A percentile compares a stretch with the other conserved stretches of the same genome.
Conservation (phyloP, 2,329 filamentous ascomycete genomes). For the Paraphoma sp. region DNA sequence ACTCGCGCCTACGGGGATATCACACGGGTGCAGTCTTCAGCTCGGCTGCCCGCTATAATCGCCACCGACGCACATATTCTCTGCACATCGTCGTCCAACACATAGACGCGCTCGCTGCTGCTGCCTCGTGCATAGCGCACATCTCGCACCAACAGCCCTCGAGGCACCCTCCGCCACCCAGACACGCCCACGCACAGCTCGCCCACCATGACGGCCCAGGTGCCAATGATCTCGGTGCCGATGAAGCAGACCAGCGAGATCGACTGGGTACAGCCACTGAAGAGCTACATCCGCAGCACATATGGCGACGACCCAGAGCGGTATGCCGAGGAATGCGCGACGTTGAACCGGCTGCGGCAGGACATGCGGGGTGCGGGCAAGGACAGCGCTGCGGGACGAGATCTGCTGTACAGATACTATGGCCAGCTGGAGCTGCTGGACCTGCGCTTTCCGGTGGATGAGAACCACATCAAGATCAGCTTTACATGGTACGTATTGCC, state of each 20-base stretch:
- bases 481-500: slow-evolving; percentile 81
- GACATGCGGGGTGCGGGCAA: slow-evolving; percentile 98
- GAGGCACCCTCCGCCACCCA: not conserved
- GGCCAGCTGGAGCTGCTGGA: slow-evolving; percentile 95
- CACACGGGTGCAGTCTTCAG: not conserved
- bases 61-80: not conserved
- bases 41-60: not conserved
- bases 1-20: not conserved
- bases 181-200: not conserved
- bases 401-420: slow-evolving; percentile 96
- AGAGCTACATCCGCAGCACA: slow-evolving; percentile 88
- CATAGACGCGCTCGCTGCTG: not conserved
- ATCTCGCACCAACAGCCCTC: not conserved
- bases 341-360: slow-evolving; percentile 92
- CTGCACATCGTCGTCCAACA: too few relatives aligned
- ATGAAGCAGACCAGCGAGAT: slow-evolving; percentile 96
- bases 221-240: slow-evolving; percentile 94
- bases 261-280: slow-evolving; percentile 93
- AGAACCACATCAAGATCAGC: slow-evolving; percentile 98
- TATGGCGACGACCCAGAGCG: slow-evolving; percentile 97
- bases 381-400: slow-evolving; percentile 91
- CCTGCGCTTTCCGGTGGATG: slow-evolving; percentile 93
- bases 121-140: not conserved
- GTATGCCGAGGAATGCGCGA: slow-evolving; percentile 93
- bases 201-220: slow-evolving; percentile 55